Evolutionary conservation across 306 rosid species (phyloP).

Genomic region (Cucumis melo): DNA sequence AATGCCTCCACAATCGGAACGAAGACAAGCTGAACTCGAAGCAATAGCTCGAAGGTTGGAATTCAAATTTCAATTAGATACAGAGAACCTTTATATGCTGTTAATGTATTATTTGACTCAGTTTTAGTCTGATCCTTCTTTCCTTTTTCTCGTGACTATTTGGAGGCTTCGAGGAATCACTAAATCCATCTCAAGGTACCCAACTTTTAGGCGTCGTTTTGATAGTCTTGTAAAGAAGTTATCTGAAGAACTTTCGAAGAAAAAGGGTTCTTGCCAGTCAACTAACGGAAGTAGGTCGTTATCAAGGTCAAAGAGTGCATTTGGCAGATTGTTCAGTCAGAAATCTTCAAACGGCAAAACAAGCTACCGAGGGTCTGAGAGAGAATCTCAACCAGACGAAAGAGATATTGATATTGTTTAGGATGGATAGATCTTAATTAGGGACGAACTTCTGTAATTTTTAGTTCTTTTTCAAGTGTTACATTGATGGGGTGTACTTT

Average conservation of each 20-base stretch:
- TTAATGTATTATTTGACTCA: not conserved
- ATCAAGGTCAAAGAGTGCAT: slow-evolving; percentile 73
- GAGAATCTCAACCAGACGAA: slow-evolving; percentile 26
- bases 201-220: slow-evolving; percentile 65
- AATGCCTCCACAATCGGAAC: slow-evolving; percentile 58
- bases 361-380: slow-evolving; percentile 26
- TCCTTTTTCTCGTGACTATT: not conserved
- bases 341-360: slow-evolving; percentile 38
- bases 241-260: slow-evolving; percentile 39
- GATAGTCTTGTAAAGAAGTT: slow-evolving; percentile 40
- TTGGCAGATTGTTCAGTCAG: slow-evolving; percentile 41
- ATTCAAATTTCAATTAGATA: not conserved
- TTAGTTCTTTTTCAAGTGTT: not conserved
- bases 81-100: not conserved
- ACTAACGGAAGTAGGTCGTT: slow-evolving; percentile 11
- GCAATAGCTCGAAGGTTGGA: slow-evolving; percentile 81
- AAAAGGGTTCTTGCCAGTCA: slow-evolving; percentile 13
- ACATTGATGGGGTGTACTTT: not conserved
- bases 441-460: not conserved
- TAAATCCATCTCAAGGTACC: slow-evolving; percentile 79
- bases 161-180: slow-evolving; percentile 82
- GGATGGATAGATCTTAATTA: not conserved
- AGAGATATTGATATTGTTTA: slow-evolving; percentile 33
- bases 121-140: not conserved
- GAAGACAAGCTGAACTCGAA: slow-evolving; percentile 73